These are phyloP conservation scores for Austroboletus niveus DNA, from an alignment of 1,284 basidiomycete species.

Conservation along the genomic window DNA sequence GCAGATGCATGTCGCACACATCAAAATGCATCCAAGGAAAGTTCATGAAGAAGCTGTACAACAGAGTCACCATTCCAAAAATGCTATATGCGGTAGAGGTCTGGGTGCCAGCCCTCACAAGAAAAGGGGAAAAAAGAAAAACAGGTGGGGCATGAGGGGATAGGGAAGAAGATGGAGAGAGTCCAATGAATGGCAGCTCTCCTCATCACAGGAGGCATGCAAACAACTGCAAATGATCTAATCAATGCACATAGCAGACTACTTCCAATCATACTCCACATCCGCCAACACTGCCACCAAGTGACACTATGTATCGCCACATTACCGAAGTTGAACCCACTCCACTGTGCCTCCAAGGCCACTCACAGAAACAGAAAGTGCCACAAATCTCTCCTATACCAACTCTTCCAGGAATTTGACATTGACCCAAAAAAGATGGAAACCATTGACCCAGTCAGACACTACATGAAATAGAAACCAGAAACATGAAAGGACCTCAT, in stretches of 20 bases:
- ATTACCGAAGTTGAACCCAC: too few relatives aligned
- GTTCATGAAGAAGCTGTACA: conserved; percentile 20
- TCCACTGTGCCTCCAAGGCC: too few relatives aligned
- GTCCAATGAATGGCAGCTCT: too few relatives aligned
- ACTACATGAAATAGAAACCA: background rate
- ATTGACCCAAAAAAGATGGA: background rate
- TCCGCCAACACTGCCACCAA: background rate
- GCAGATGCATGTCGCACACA: background rate
- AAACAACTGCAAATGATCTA: too few relatives aligned
- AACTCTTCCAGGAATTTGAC: background rate
- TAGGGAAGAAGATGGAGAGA: too few relatives aligned
- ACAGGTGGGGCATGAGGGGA: too few relatives aligned
- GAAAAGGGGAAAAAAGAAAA: too few relatives aligned
- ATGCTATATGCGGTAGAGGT: conserved; percentile 9
- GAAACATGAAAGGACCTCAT: background rate
- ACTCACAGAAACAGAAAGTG: background rate
- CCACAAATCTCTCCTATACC: background rate
- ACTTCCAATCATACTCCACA: background rate
- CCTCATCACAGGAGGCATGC: too few relatives aligned
- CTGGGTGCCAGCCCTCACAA: too few relatives aligned
- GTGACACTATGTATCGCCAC: background rate
- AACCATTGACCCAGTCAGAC: background rate
- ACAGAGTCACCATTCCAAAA: conserved; percentile 19
- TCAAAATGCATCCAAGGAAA: background rate
- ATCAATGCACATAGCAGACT: background rate